Conservation (phyloP, 768 basidiomycete species). For the Termitomyces sp. region DNA sequence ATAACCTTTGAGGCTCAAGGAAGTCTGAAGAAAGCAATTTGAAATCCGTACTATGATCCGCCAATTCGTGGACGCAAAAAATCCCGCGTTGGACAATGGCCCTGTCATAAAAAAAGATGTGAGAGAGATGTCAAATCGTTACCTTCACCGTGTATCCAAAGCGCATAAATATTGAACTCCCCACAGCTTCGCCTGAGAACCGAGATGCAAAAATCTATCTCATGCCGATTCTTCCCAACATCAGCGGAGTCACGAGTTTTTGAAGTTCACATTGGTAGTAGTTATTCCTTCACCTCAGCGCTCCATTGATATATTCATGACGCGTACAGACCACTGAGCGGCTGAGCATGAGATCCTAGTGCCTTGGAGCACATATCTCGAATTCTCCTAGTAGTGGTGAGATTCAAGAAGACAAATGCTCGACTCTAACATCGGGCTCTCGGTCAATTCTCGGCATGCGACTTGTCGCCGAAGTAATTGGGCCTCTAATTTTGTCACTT, state of each 20-base stretch:
- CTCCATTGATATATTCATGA: background rate
- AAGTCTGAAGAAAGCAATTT: slow-evolving; percentile 85
- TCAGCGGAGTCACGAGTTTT: background rate
- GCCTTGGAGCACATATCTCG: background rate
- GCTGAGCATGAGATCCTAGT: background rate
- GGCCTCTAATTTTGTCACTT: background rate
- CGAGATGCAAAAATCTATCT: background rate
- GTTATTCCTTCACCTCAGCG: background rate
- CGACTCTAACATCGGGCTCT: too few relatives aligned
- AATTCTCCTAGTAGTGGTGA: background rate
- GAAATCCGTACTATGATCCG: too few relatives aligned
- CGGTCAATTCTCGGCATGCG: too few relatives aligned
- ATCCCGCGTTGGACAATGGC: slow-evolving; percentile 81
- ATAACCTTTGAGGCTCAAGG: background rate
- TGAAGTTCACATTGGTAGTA: background rate
- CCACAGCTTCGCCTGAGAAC: too few relatives aligned
- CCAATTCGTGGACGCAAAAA: slow-evolving; percentile 84
- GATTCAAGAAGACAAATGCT: background rate
- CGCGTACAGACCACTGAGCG: background rate
- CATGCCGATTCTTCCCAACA: background rate
- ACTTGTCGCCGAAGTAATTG: background rate
- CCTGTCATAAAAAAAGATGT: slow-evolving; percentile 74
- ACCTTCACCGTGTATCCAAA: too few relatives aligned
- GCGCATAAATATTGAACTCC: background rate
- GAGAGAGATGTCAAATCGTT: slow-evolving; percentile 46